Evolutionary conservation across 2,329 filamentous ascomycete genomes (phyloP), one percentile per base, ranked within the genome.

Genomic region (Pyricularia pennisetigena): DNA sequence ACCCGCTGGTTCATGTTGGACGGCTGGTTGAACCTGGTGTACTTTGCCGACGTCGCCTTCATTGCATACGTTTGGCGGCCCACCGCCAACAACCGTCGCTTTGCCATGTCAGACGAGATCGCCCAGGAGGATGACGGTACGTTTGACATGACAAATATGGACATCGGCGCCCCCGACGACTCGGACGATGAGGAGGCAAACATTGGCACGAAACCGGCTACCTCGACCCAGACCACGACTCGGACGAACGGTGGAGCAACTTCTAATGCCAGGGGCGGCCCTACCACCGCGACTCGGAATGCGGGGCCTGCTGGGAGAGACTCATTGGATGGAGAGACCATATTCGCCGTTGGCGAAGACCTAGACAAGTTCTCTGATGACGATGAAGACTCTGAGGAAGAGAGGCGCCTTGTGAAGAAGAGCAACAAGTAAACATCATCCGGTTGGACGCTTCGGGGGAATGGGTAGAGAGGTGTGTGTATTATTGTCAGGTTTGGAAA

Each of bases 51-150:
- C 75, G 93, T 99, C 29, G 89, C 88, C 68, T 97, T 94, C 79
- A 87, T 99, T 72, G 93, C 95, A 26, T 99, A 98, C 78, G 85
- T 99, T 67, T 99, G 95, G 95, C 86, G 95, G 65, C 95, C 95
- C 7, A 98, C 94, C 26, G 93, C 91, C 67, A 98, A 99, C 80
- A 99, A 99, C 81, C 87, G 94, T 73, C 88, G 95, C 69, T 99
- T 99, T 75, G 95, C 95, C 71, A 99, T 99, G 95, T 97, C 92
- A 80, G 95, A 99, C 75, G 95, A 99, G 86, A 90, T 99, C 75
- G 94, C 95, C 2, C 95, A 98, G 85, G 95, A 99, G 74, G 95
- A 99, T 73, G 94, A 98, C 75, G 95, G 95, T 49, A 86, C 83
- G 64, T 99, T 99, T 77, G 95, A 98, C 76, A 96, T 99, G 76